Evolutionary conservation across 768 basidiomycete species (phyloP), one percentile per base, ranked within the genome.

Genomic region (Podaxis pistillaris): DNA sequence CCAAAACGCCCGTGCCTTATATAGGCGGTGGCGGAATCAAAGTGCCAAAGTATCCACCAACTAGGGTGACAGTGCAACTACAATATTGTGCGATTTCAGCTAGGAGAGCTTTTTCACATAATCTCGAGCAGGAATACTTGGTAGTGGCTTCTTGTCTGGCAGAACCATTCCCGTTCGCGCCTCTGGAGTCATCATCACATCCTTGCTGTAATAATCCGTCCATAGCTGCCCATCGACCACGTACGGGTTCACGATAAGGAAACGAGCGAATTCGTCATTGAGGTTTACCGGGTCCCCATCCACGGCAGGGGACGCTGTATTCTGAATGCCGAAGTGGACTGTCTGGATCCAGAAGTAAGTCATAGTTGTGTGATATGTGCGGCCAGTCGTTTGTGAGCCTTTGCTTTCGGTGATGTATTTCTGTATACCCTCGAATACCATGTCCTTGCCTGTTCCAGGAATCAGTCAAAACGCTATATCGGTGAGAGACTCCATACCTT

Each of bases 321-420:
- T 77, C 9, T 70, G 74, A 53, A 81, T 81, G 0, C 78, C 80
- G 56, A 81, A 78, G 60, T 81, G 80, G 13, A 81, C 79, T 26
- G 81, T 73, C 65, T 83, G 79, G 57, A 82, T 78, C 80, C 81
- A 82, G 67, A 82, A 81, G 62, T 81, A 83, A 0, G 81, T 79
- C 81, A 83, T 80, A 19, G 79, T 79, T 44, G 80, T 58, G 60
- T 82, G 77, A 66, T 80, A 81, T 24, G 75, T 69, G 24, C 75
- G 73, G 4, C 72, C 74, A 3, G 70, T 72, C 2, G 78, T 75
- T 52, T 78, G 75, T 28, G 71, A 50, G 66, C 73, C 77, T 53
- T 71, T 56, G 22, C 74, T 79, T 55, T 73, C 59, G 11, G 68
- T 56, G 58, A 79, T 79, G 61, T 83, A 81, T 13, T 68, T 69